These are phyloP conservation scores for Blastocystis sp. DNA, from an alignment of 352 stramenopile genomes.

Conservation along the genomic window DNA sequence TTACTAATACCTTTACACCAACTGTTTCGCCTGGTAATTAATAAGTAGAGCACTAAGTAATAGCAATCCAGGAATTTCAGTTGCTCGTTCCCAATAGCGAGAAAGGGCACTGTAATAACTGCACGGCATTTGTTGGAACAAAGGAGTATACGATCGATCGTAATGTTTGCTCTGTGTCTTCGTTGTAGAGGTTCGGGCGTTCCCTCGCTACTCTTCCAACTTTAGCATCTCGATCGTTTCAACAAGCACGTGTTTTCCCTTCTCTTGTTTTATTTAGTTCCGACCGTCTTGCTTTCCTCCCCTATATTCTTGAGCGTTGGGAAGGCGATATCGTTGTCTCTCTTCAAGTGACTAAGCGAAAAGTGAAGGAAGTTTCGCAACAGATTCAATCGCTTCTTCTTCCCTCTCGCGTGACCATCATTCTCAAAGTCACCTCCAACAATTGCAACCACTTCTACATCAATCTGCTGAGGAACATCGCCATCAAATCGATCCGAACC, in stretches of 20 bases:
- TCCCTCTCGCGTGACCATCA: background rate
- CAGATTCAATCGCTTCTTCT: background rate
- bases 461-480: conserved; percentile 44
- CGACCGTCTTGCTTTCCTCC: background rate
- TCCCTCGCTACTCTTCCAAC: background rate
- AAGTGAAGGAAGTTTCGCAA: background rate
- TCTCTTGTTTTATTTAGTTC: background rate
- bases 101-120: background rate
- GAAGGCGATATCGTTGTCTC: background rate
- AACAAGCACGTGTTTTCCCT: background rate
- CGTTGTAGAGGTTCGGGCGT: background rate
- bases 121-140: background rate
- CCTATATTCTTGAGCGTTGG: background rate
- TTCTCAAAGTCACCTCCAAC: background rate
- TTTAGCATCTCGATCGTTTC: conserved; percentile 6
- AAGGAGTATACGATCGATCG: background rate
- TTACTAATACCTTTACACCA: background rate
- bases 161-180: background rate
- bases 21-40: background rate
- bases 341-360: background rate
- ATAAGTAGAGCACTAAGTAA: too few species aligned
- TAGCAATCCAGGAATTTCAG: background rate
- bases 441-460: background rate
- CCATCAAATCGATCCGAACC: conserved; percentile 14
- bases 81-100: conserved; percentile 11